phyloP scores from a whole-genome alignment of 1,139 yeast species.

The Pichia sp. region DNA sequence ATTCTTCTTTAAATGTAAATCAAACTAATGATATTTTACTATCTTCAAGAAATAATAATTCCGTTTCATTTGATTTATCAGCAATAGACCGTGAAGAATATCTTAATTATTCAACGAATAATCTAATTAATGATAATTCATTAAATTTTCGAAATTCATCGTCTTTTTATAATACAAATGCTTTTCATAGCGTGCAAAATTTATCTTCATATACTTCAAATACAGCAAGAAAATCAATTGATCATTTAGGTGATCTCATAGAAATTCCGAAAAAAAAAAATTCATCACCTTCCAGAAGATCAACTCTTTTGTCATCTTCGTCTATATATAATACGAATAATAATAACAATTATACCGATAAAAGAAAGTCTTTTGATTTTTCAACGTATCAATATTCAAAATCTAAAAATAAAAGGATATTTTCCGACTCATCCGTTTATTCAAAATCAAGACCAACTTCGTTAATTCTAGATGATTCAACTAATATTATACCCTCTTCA shows the following conservation, averaged over 20 bases:
- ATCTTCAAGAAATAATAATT: constrained; percentile 3
- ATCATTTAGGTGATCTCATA: constrained; percentile 5
- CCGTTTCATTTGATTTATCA: constrained; percentile 9
- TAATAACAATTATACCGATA: too few relatives aligned
- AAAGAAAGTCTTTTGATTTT: constrained; percentile 8
- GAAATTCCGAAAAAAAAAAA: constrained; percentile 3
- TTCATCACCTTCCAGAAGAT: background rate
- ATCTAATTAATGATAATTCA: too few relatives aligned
- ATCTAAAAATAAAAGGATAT: background rate
- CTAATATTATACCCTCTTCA: too few relatives aligned
- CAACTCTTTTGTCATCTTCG: too few relatives aligned
- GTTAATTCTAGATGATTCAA: constrained; percentile 6
- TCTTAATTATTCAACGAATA: background rate
- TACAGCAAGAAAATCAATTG: background rate
- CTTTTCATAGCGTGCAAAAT: constrained; percentile 1
- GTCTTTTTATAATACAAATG: background rate
- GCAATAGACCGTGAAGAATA: background rate
- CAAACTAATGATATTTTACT: too few relatives aligned
- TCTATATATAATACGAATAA: too few relatives aligned
- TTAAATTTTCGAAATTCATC: too few relatives aligned
- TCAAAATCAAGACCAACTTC: constrained; percentile 10
- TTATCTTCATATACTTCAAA: background rate
- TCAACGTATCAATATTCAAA: constrained; percentile 5
- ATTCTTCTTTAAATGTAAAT: too few relatives aligned
- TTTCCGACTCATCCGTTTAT: constrained; percentile 10